Base-by-base conservation (phyloP, 495 filamentous ascomycete species). In the Elasticomyces elasticus region DNA sequence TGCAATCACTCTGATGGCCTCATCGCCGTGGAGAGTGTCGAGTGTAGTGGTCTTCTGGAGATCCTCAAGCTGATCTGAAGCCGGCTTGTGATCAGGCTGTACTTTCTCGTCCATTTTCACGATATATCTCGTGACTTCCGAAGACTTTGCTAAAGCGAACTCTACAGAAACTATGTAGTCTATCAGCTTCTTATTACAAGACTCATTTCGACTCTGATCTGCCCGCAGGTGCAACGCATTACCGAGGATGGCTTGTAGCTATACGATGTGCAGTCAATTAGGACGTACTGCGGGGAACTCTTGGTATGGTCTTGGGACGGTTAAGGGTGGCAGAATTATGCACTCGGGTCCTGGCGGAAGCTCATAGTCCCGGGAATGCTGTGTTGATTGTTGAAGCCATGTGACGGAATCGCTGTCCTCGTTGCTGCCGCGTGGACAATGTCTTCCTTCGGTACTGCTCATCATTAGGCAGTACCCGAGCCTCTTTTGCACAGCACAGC, bases 21-120 rank as follows among this genome's bases (percentile, higher is more conserved):
- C 74, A 57, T 74, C 70, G 33, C 64, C 65, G 56, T 75, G 72
- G 13, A 71, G 46, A 1, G 69, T 74, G 53, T 74, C 73, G 33
- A 73, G 26, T 31, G 47, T 31, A 20, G 24, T 50, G 10, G 30
- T 19, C 47, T 31, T 31, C 47, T 31, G 7, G 26, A 50, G 23
- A n/a, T 50, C 23, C n/a, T 50, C 47, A 5, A 50, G 5, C 13
- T 50, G 47, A 10, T 50, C 22, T 7, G 12, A 15, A 6, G 6
- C 10, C 12, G 40, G 12, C 40, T 43, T 22, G 7, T 43, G 7
- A 33, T 33, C 30, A 7, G 7, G 30, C 30, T 33, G 30, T 15
- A 33, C 7, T 7, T 33, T 7, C 30, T 33, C 30, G 30, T 33
- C 30, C 40, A 15, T 43, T 6, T 43, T 43, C 7, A 19, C 10